Evolutionary conservation across 164 flowering plant genomes (phyloP).

Genomic region (Aristolochia contorta): DNA sequence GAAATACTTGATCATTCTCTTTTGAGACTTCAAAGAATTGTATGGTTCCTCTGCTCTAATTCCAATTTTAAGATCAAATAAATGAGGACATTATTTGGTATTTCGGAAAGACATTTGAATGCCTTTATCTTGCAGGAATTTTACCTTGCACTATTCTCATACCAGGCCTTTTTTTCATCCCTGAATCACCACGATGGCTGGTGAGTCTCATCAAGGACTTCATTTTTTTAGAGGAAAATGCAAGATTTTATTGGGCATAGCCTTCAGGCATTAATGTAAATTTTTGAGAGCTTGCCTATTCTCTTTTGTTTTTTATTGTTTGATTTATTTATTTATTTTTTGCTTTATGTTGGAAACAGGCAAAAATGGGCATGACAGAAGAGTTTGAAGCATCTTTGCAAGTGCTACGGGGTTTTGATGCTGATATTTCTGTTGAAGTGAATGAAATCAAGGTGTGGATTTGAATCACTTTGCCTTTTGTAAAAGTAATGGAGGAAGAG

Average conservation of each 20-base stretch:
- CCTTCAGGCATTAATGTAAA: too few species aligned
- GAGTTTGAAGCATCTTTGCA: slow-evolving; percentile 96
- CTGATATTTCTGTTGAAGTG: slow-evolving; percentile 79
- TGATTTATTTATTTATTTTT: background rate
- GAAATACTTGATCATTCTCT: too few species aligned
- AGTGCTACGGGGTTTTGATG: slow-evolving; percentile 91
- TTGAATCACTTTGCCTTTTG: background rate
- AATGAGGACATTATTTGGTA: too few species aligned
- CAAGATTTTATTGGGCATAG: too few species aligned
- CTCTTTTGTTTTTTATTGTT: too few species aligned
- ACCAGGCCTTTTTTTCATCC: slow-evolving; percentile 90
- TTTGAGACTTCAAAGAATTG: too few species aligned
- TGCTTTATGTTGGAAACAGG: slow-evolving; percentile 31
- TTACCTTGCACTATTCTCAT: slow-evolving; percentile 80
- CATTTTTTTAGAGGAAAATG: too few species aligned
- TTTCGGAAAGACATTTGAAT: too few species aligned
- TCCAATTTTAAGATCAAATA: too few species aligned
- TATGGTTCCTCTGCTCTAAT: too few species aligned
- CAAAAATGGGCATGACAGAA: slow-evolving; percentile 95
- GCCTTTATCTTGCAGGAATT: slow-evolving; percentile 41
- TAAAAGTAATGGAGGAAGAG: too few species aligned
- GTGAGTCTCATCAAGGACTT: slow-evolving; percentile 36
- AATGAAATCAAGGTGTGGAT: slow-evolving; percentile 88
- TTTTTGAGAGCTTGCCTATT: too few species aligned
- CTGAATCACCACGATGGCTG: slow-evolving; percentile 98